A percentile compares a stretch with the other conserved stretches of the same genome.
These are phyloP conservation scores for Elsinoe australis DNA, from an alignment of 2,329 filamentous ascomycete genomes.

Conservation along the genomic window DNA sequence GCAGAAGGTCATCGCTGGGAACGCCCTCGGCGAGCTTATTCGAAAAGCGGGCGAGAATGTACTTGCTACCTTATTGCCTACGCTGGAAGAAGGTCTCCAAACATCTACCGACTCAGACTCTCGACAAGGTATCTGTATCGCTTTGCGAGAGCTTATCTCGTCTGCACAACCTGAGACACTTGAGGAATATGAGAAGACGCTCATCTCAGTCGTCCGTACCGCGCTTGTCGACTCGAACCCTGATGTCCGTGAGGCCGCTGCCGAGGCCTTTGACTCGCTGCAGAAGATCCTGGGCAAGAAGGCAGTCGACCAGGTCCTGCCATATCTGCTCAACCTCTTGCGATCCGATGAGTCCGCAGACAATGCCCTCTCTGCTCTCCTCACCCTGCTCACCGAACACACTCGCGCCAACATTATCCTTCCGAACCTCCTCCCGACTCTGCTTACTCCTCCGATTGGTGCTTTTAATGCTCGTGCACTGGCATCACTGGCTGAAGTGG, in stretches of 20 bases:
- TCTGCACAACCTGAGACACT: constrained; percentile 82
- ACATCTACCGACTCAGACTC: constrained; percentile 84
- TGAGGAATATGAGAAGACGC: constrained; percentile 88
- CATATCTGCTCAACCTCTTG: constrained; percentile 82
- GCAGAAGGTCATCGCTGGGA: constrained; percentile 97
- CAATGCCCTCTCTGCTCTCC: constrained; percentile 82
- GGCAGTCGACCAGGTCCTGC: constrained; percentile 90
- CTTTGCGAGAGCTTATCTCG: constrained; percentile 83
- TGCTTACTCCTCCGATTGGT: constrained; percentile 82
- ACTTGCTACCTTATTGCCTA: constrained; percentile 76
- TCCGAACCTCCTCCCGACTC: constrained; percentile 88
- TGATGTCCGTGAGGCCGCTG: constrained; percentile 88
- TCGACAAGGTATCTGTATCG: constrained; percentile 95
- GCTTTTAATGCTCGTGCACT: constrained; percentile 91
- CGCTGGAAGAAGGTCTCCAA: constrained; percentile 83
- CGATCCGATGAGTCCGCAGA: constrained; percentile 79
- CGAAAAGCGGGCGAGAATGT: constrained; percentile 94
- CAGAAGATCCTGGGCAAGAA: constrained; percentile 91
- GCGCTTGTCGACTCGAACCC: constrained; percentile 83
- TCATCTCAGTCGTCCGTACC: constrained; percentile 88
- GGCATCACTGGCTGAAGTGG: constrained; percentile 86
- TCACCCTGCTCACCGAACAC: constrained; percentile 88
- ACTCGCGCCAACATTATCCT: constrained; percentile 93
- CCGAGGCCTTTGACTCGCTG: constrained; percentile 91
- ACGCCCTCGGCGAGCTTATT: constrained; percentile 91